phyloP scores from a whole-genome alignment of 208 protist species.

The Trypanosoma avium region DNA sequence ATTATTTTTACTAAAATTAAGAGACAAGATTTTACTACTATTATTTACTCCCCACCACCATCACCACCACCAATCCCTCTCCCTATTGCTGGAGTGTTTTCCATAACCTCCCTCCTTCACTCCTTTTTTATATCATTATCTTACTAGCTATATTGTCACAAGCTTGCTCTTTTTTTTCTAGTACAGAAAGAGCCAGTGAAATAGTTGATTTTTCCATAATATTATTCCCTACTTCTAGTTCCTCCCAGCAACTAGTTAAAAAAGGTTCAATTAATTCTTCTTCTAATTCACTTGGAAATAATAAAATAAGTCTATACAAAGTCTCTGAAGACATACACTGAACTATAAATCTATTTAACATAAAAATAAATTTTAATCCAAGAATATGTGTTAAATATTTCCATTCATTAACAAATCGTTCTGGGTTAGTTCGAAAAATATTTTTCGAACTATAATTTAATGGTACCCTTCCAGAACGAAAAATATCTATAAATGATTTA shows the following conservation, averaged over 20 bases:
- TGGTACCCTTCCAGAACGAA: slow-evolving; percentile 28
- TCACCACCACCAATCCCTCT: too few species aligned
- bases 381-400: slow-evolving; percentile 25
- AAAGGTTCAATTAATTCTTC: slow-evolving; percentile 44
- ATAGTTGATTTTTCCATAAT: slow-evolving; percentile 5
- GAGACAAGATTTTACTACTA: too few species aligned
- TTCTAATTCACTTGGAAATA: slow-evolving; percentile 68
- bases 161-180: slow-evolving; percentile 2
- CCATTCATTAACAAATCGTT: slow-evolving; percentile 28
- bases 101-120: neutral
- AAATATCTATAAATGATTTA: slow-evolving; percentile 33
- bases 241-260: slow-evolving; percentile 63
- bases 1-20: too few species aligned
- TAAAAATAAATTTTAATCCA: slow-evolving; percentile 34
- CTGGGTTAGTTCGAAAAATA: slow-evolving; percentile 7
- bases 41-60: too few species aligned
- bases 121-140: neutral
- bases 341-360: slow-evolving; percentile 21
- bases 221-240: slow-evolving; percentile 40
- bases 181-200: slow-evolving; percentile 15
- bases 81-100: too few species aligned
- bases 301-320: slow-evolving; percentile 23
- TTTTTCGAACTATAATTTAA: slow-evolving; percentile 14
- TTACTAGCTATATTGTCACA: neutral
- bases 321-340: neutral